Base-by-base conservation (phyloP, 305 asterid genomes). In the Solanum hybrid region DNA sequence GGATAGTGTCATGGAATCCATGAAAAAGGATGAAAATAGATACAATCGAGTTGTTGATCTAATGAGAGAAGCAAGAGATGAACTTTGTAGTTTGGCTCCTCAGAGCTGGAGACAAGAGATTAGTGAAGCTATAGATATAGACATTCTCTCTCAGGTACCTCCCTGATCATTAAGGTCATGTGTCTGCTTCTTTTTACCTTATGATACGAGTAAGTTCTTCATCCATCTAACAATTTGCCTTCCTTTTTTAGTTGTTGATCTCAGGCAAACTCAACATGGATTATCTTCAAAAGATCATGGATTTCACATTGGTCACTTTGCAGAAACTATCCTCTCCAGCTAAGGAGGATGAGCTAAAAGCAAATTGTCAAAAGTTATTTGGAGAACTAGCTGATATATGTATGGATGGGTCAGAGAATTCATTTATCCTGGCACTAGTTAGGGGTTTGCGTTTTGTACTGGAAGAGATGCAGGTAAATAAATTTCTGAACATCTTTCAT, bases 281-380 rank as follows among this genome's bases (percentile, higher is more conserved):
- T 86, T 94, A 95, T 94, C 94, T 95, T 80, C 97, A 96, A 88
- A 95, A 90, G 95, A 93, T 96, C 81, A 91, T 96, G 88, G 96
- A 96, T 86, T 96, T 93, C 91, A 95, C 98, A 69, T 79, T 95
- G 91, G 72, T 60, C 90, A 95, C 94, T 82, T 89, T 97, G 89
- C 94, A 93, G 92, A 95, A 94, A 91, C 99, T 97, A 42, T 94
- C 98, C 22, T 96, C 99, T 75, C 98, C 99, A 31, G 98, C 97
- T 75, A 90, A 93, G 79, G 96, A 93, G 91, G 94, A 92, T 79
- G 96, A 95, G 91, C 91, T 97, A 79, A 93, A 93, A 91, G 92
- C 88, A 56, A 92, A 91, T 71, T 95, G 95, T 89, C 93, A 91
- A 90, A 91, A 93, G 40, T 93, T 95, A 80, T 84, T 95, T 94